These are phyloP conservation scores for Ogataea corticis DNA, from an alignment of 805 yeast species.

Conservation along the genomic window DNA sequence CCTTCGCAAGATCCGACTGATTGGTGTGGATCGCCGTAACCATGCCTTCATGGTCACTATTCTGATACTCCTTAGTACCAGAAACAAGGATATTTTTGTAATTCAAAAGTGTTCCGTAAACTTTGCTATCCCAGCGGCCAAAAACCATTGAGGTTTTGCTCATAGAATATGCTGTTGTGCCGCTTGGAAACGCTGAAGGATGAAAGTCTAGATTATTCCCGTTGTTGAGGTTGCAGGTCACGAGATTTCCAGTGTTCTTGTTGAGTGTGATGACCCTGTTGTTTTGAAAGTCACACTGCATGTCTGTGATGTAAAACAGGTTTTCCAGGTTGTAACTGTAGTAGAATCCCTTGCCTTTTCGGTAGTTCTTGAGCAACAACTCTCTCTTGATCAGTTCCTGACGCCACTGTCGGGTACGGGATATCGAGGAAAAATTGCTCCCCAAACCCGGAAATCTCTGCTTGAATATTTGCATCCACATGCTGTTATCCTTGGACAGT, in stretches of 20 bases:
- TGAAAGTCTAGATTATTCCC: constrained; percentile 26
- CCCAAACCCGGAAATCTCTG: constrained; percentile 38
- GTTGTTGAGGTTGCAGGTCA: constrained; percentile 23
- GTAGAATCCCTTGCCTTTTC: constrained; percentile 32
- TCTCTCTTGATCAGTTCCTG: constrained; percentile 46
- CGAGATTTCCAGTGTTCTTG: constrained; percentile 27
- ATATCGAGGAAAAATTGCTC: constrained; percentile 41
- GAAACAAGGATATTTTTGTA: constrained; percentile 27
- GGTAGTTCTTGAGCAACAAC: constrained; percentile 38
- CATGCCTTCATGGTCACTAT: constrained; percentile 22
- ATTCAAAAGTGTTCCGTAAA: constrained; percentile 29
- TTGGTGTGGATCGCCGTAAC: constrained; percentile 26
- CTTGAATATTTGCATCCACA: constrained; percentile 50
- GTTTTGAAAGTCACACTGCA: constrained; percentile 29
- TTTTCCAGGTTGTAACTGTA: constrained; percentile 21
- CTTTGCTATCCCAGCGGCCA: constrained; percentile 38
- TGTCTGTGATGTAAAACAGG: constrained; percentile 26
- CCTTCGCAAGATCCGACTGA: constrained; percentile 23
- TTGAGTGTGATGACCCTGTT: constrained; percentile 28
- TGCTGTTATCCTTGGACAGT: constrained; percentile 43
- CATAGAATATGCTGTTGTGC: constrained; percentile 32
- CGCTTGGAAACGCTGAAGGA: constrained; percentile 30
- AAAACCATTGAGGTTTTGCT: constrained; percentile 29
- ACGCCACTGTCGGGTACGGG: constrained; percentile 47
- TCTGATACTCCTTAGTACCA: constrained; percentile 23